Conservation (phyloP, 768 basidiomycete genomes). For the Auriscalpium microsporum region DNA sequence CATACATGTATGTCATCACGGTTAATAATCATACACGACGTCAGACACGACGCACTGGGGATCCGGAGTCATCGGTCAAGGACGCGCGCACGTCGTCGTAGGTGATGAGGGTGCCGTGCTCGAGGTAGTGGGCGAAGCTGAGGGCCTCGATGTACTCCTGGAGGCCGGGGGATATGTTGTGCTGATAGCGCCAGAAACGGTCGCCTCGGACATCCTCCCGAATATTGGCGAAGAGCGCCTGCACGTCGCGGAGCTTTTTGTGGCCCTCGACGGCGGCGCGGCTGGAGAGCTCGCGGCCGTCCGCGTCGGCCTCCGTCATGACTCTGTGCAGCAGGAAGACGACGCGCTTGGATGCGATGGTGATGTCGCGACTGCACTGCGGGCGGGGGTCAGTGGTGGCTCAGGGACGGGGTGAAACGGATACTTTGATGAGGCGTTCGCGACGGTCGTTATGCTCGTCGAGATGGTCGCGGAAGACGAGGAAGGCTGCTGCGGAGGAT, state of each 20-base stretch:
- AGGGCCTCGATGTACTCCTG: constrained; percentile 96
- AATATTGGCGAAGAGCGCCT: constrained; percentile 52
- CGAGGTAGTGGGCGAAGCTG: constrained; percentile 81
- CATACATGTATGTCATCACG: neutral
- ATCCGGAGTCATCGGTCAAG: constrained; percentile 51
- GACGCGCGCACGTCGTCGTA: constrained; percentile 58
- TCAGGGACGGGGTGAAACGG: neutral
- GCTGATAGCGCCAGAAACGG: constrained; percentile 71
- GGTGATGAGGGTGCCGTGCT: constrained; percentile 57
- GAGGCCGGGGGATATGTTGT: constrained; percentile 68
- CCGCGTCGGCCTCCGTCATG: constrained; percentile 32
- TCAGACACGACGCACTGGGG: neutral
- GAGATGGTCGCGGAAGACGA: constrained; percentile 57
- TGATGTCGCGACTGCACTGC: constrained; percentile 80
- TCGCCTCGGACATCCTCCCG: constrained; percentile 55
- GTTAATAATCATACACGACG: neutral
- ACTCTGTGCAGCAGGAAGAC: constrained; percentile 90
- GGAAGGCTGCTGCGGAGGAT: constrained; percentile 35
- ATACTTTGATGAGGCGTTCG: constrained; percentile 86
- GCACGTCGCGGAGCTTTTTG: constrained; percentile 61
- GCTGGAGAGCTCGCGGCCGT: constrained; percentile 27
- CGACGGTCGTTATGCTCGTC: constrained; percentile 82
- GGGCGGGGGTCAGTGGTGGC: constrained; percentile 1
- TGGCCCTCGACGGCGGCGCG: constrained; percentile 44
- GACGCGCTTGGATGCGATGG: constrained; percentile 83